Percentiles rank a stretch among this genome's conserved stretches.
These are phyloP conservation scores for Pulveroboletus frians DNA, from an alignment of 768 basidiomycete genomes.

Conservation along the genomic window DNA sequence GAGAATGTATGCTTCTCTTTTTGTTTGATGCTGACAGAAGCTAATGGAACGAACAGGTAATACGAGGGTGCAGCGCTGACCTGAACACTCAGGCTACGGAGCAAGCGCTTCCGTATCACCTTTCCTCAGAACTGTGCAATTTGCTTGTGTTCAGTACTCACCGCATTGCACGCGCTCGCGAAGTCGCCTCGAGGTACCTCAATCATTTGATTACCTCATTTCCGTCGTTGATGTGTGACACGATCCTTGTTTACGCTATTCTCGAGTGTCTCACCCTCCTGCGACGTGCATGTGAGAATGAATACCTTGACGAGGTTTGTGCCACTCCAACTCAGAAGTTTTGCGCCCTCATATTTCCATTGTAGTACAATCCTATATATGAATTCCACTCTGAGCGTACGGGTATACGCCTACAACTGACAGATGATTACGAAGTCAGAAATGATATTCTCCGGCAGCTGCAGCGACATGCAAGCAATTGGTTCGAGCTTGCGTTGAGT, in stretches of 20 bases:
- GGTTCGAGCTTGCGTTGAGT: constrained; percentile 84
- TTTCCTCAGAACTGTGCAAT: constrained; percentile 69
- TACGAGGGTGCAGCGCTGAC: constrained; percentile 65
- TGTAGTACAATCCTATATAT: constrained; percentile 84
- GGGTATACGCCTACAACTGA: constrained; percentile 69
- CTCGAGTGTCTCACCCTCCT: constrained; percentile 89
- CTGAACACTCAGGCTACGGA: constrained; percentile 71
- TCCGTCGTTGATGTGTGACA: constrained; percentile 91
- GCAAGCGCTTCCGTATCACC: constrained; percentile 65
- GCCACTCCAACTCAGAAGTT: not conserved
- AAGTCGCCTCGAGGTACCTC: constrained; percentile 77
- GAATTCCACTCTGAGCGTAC: constrained; percentile 77
- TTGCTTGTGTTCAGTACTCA: constrained; percentile 79
- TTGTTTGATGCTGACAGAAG: not conserved
- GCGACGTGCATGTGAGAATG: constrained; percentile 83
- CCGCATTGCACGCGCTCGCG: constrained; percentile 74
- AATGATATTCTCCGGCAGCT: constrained; percentile 79
- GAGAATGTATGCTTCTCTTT: constrained; percentile 57
- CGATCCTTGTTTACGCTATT: constrained; percentile 79
- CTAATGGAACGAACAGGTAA: constrained; percentile 50
- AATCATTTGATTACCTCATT: constrained; percentile 85
- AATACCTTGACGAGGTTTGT: constrained; percentile 83
- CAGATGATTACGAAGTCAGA: constrained; percentile 80
- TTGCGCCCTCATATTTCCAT: constrained; percentile 1
- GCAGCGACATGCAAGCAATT: constrained; percentile 66